Base-by-base conservation (phyloP, 768 basidiomycete genomes). In the Pleurotus cornucopiae region DNA sequence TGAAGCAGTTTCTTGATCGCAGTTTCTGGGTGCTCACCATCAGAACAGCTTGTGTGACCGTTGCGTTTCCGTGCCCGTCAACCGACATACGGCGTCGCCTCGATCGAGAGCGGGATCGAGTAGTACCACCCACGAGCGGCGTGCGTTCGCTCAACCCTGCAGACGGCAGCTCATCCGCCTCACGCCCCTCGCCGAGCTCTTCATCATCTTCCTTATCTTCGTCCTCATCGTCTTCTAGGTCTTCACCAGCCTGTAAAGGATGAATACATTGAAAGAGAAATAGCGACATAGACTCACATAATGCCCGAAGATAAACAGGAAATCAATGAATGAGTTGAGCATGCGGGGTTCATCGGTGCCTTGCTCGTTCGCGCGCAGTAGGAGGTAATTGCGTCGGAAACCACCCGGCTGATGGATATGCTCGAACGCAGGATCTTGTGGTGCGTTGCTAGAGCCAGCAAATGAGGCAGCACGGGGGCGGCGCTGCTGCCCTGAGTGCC, bases 341-440 rank as follows among this genome's bases (percentile, higher is more conserved):
- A 83, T 82, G 12, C 70, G 78, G 3, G 60, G 60, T 58, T 88
- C 86, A 41, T 80, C 82, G 18, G 69, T 65, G 6, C 84, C 84
- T 57, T 86, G 82, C 58, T 88, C 87, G 47, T 79, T 81, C 2
- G 91, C 86, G 48, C 81, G 83, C 55, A 89, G 69, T 26, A 87
- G 73, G 6, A 98, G 76, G 68, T 92, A 97, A 69, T 95, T 92
- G 53, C 95, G 79, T 62, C 95, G 79, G 71, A 98, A 97, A 1
- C 94, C 95, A 55, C 95, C 95, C 0, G 95, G 96, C 66, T 96
- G 91, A 59, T 93, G 92, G 52, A 98, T 94, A 62, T 95, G 92
- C 63, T 94, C 88, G 56, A 97, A 90, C 2, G 81, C 88, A 16
- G 95, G 91, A 65, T 91, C 81, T 5, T 75, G 75, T 4, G 79